Evolutionary conservation across 768 basidiomycete species (phyloP), one percentile per base, ranked within the genome.

Genomic region (Rhodosporidiobolus odoratus): DNA sequence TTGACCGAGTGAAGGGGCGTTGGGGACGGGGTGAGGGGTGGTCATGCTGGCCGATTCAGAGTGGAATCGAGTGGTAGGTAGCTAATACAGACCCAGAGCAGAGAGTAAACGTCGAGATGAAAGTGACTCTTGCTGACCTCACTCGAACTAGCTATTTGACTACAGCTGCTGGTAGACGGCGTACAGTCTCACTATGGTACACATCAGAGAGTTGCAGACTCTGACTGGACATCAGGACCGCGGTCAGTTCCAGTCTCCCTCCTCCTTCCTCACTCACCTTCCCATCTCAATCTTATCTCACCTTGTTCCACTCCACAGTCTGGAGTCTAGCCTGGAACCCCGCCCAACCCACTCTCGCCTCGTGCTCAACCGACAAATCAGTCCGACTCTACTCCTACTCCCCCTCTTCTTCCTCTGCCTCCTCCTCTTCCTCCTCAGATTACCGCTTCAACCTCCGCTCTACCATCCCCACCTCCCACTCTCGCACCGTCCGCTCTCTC

Each of bases 291-390:
- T n/a, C 30, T 47, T 58, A 9, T 45, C 47, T 37, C 60, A 2
- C 30, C 35, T 17, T 6, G 7, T 27, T 38, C 62, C 2, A 25
- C 9, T 12, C 3, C 30, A 10, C 62, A 63, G 90, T 87, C 12
- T 98, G 94, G 94, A 83, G 87, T 63, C 83, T 90, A 37, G 86
- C 90, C 9, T 98, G 92, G 91, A 95, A 95, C 78, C 90, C 92
- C 0, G 80, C 82, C 4, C 86, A 88, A 65, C 86, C 90, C 0
- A 77, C 94, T 27, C 82, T 99, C 21, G 92, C 95, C 0, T 93
- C 93, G 9, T 99, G 94, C 78, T 97, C 95, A 8, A 87, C 90
- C 10, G 96, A 99, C 81, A 96, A 92, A 80, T 86, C 91, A 3
- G 88, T 98, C 65, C 85, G 92, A 50, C 80, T 98, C 57, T 97